phyloP scores from a whole-genome alignment of 306 rosid species.

The Erythrophleum fordii region DNA sequence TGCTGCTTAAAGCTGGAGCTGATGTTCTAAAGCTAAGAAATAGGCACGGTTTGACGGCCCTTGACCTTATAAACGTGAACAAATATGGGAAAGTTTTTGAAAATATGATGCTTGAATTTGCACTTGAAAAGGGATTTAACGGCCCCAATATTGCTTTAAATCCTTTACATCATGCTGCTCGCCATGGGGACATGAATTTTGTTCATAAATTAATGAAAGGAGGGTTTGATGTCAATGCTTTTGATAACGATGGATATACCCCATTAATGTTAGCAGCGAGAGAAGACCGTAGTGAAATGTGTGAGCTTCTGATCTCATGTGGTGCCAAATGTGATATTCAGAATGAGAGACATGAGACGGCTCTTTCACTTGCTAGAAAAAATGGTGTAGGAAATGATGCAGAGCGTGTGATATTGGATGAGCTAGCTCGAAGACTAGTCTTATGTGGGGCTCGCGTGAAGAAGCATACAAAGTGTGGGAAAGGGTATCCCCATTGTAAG shows the following conservation, averaged over 20 bases:
- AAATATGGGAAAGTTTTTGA: slow-evolving; percentile 47
- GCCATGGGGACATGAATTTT: slow-evolving; percentile 43
- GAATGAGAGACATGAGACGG: slow-evolving; percentile 55
- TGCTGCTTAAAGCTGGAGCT: slow-evolving; percentile 61
- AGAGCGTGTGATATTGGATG: slow-evolving; percentile 56
- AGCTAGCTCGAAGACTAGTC: slow-evolving; percentile 52
- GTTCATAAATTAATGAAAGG: slow-evolving; percentile 38
- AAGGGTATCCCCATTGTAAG: slow-evolving; percentile 61
- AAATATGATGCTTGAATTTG: slow-evolving; percentile 50
- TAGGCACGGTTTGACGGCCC: slow-evolving; percentile 51
- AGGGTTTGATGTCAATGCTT: slow-evolving; percentile 50
- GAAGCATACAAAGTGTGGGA: slow-evolving; percentile 72
- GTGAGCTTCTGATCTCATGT: slow-evolving; percentile 54
- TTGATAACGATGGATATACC: slow-evolving; percentile 53
- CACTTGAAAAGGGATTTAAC: slow-evolving; percentile 27
- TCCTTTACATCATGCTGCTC: slow-evolving; percentile 56
- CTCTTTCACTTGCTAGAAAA: slow-evolving; percentile 55
- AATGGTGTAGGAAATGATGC: slow-evolving; percentile 48
- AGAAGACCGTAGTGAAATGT: slow-evolving; percentile 46
- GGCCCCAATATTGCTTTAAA: slow-evolving; percentile 29
- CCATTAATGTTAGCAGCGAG: slow-evolving; percentile 74
- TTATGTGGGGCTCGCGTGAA: slow-evolving; percentile 48
- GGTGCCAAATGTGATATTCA: slow-evolving; percentile 56
- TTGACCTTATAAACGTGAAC: slow-evolving; percentile 42
- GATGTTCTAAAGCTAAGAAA: slow-evolving; percentile 50